Conservation (phyloP, 345 rosid species). For the Aegle marmelos region DNA sequence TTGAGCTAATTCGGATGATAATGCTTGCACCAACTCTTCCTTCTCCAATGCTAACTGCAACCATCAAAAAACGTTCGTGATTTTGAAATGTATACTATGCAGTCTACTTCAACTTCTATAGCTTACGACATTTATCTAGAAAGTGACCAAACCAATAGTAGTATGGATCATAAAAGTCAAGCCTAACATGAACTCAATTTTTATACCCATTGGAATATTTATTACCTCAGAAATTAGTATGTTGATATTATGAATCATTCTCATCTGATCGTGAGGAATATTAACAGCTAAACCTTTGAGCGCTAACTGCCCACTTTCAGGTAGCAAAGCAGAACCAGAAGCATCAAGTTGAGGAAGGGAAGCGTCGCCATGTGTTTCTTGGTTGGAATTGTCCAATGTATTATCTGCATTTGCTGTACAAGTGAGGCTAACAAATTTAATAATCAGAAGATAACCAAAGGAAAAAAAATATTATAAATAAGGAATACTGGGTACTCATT, state of each 20-base stretch:
- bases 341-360: constrained; percentile 38
- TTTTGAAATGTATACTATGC: background rate
- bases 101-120: constrained; percentile 2
- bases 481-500: background rate
- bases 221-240: constrained; percentile 72
- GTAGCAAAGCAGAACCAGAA: constrained; percentile 29
- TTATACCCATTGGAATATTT: background rate
- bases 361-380: constrained; percentile 32
- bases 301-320: constrained; percentile 42
- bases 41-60: constrained; percentile 82
- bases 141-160: background rate
- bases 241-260: constrained; percentile 69
- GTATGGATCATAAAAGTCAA: background rate
- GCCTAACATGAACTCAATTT: background rate
- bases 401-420: constrained; percentile 28
- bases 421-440: constrained; percentile 4
- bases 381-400: constrained; percentile 32
- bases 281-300: constrained; percentile 53
- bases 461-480: background rate
- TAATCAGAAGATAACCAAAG: constrained; percentile 6
- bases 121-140: background rate
- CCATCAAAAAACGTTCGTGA: constrained; percentile 10
- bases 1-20: constrained; percentile 71
- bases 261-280: constrained; percentile 82
- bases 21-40: constrained; percentile 74